Evolutionary conservation across 139 green algal species (phyloP).

Genomic region (Chara braunii): DNA sequence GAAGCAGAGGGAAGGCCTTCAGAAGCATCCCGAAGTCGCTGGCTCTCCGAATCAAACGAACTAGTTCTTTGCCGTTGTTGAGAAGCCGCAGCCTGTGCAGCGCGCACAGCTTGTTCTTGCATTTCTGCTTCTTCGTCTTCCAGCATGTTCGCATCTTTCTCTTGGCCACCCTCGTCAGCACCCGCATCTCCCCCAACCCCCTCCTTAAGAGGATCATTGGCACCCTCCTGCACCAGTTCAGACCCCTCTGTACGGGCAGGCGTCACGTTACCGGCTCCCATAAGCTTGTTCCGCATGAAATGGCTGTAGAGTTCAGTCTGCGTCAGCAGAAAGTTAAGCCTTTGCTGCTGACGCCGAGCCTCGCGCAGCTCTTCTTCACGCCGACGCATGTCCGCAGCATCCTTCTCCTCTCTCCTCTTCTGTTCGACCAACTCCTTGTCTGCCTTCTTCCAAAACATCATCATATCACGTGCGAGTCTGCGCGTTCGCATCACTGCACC

Average conservation of each 20-base stretch:
- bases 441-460: conserved; percentile 49
- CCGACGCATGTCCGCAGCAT: conserved; percentile 33
- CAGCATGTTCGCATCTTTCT: conserved; percentile 21
- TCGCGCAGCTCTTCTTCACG: conserved; percentile 54
- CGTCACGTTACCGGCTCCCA: not conserved
- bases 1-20: too few relatives aligned
- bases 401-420: conserved; percentile 28
- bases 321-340: conserved; percentile 60
- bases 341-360: conserved; percentile 52
- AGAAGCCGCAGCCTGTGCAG: conserved; percentile 15
- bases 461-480: conserved; percentile 42
- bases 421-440: conserved; percentile 44
- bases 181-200: conserved; percentile 8
- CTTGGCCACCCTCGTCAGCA: not conserved
- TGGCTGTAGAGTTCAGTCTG: conserved; percentile 63
- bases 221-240: conserved; percentile 1
- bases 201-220: not conserved
- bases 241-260: too few relatives aligned
- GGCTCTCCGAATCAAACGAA: conserved; percentile 30
- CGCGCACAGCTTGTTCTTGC: conserved; percentile 23
- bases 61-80: conserved; percentile 15
- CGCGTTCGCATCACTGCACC: conserved; percentile 20
- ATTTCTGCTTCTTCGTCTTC: conserved; percentile 38
- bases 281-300: conserved; percentile 54
- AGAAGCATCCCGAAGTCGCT: too few relatives aligned